These are phyloP conservation scores for Calocybe indica DNA, from an alignment of 768 basidiomycete genomes.

Conservation along the genomic window DNA sequence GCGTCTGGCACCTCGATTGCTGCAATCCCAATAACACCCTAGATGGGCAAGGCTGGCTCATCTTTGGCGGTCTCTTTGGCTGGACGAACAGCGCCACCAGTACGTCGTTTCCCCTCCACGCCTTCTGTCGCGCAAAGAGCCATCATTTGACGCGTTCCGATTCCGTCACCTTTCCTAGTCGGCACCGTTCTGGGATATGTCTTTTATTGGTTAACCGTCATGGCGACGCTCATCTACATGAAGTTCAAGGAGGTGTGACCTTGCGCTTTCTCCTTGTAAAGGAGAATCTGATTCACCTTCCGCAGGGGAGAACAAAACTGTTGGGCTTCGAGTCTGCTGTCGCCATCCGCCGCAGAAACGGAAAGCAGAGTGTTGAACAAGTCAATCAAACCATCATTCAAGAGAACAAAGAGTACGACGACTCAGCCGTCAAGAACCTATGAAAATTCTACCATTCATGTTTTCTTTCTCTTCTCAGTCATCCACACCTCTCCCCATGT, in stretches of 20 bases:
- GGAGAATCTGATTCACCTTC: neutral
- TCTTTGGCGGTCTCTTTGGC: conserved; percentile 83
- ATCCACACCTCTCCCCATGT: too few relatives aligned
- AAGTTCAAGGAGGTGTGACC: conserved; percentile 53
- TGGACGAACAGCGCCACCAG: conserved; percentile 83
- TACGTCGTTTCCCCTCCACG: conserved; percentile 20
- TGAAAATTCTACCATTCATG: too few relatives aligned
- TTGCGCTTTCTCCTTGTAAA: neutral
- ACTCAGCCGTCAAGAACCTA: too few relatives aligned
- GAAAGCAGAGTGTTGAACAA: too few relatives aligned
- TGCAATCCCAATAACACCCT: conserved; percentile 59
- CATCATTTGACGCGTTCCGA: neutral
- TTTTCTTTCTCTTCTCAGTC: too few relatives aligned
- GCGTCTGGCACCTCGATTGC: conserved; percentile 85
- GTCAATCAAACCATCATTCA: too few relatives aligned
- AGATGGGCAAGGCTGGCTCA: conserved; percentile 58
- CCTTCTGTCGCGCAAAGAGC: neutral
- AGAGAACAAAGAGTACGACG: too few relatives aligned
- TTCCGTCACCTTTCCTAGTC: conserved; percentile 25
- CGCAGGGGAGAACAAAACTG: conserved; percentile 58
- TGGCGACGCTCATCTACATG: conserved; percentile 57
- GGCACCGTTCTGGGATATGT: conserved; percentile 84
- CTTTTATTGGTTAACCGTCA: conserved; percentile 88
- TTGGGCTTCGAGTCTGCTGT: conserved; percentile 52
- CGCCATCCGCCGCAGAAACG: conserved; percentile 25